A percentile compares a stretch with the other conserved stretches of the same genome.
Evolutionary conservation across 164 flowering plant species (phyloP).

Genomic region (Paratinospora sagittata): DNA sequence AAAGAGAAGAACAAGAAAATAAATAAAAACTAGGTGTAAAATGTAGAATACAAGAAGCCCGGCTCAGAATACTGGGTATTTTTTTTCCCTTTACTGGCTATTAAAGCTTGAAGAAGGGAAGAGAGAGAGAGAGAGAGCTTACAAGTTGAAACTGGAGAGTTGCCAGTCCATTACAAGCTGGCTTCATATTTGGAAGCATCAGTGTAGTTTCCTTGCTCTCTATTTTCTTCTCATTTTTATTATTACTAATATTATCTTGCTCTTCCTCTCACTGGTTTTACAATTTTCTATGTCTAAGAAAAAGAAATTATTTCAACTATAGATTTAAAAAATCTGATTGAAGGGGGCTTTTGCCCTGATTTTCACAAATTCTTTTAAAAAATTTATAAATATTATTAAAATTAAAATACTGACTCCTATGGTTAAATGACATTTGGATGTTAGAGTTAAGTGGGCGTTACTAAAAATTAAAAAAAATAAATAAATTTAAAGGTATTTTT

Average conservation of each 20-base stretch:
- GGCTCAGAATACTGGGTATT: no score
- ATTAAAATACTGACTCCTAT: no score
- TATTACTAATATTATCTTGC: neutral
- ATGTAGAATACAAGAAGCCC: no score
- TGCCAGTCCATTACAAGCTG: constrained; percentile 25
- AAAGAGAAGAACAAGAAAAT: neutral
- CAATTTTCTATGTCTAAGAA: neutral
- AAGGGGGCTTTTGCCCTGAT: neutral
- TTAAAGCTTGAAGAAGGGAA: neutral
- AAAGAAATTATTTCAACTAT: neutral
- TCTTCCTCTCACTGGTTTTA: neutral
- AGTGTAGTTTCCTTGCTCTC: constrained; percentile 12
- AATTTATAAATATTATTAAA: no score
- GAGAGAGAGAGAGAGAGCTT: constrained; percentile 2
- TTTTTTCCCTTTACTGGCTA: neutral
- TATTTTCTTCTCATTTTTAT: neutral
- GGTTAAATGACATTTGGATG: no score
- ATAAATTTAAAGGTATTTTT: no score
- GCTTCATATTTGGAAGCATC: constrained; percentile 13
- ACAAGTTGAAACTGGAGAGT: constrained; percentile 1
- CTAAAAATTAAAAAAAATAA: no score
- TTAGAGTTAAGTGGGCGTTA: no score
- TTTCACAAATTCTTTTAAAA: no score
- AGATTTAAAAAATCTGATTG: neutral
- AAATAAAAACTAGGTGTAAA: neutral